These are phyloP conservation scores for Globisporangium nodosum DNA, from an alignment of 352 stramenopile species.

Conservation along the genomic window DNA sequence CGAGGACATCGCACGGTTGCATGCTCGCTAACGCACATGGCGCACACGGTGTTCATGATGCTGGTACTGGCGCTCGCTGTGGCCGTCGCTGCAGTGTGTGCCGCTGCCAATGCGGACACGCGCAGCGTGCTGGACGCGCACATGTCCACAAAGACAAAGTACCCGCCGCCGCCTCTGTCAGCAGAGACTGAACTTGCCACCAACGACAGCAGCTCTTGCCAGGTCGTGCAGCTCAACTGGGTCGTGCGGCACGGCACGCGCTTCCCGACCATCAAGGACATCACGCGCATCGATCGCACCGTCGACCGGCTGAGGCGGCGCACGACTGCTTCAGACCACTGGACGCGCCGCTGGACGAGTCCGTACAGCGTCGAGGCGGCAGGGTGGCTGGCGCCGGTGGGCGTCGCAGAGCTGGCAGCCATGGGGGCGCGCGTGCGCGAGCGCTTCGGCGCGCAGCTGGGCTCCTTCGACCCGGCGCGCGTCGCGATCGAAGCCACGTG, in stretches of 20 bases:
- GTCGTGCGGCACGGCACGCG: constrained; percentile 75
- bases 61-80: not conserved
- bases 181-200: constrained; percentile 1
- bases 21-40: too few species aligned
- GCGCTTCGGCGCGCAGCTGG: constrained; percentile 28
- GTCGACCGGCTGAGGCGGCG: constrained; percentile 13
- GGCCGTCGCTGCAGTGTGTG: not conserved
- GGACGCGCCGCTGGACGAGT: constrained; percentile 44
- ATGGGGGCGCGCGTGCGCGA: constrained; percentile 49
- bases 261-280: constrained; percentile 77
- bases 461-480: constrained; percentile 24
- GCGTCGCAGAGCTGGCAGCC: constrained; percentile 53
- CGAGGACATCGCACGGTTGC: too few species aligned
- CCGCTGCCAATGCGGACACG: not conserved
- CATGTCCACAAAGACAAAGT: constrained; percentile 83
- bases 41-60: not conserved
- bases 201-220: constrained; percentile 17
- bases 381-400: constrained; percentile 45
- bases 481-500: constrained; percentile 78
- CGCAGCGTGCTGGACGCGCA: constrained; percentile 34
- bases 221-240: constrained; percentile 66
- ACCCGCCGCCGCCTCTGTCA: constrained; percentile 22
- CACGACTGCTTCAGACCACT: constrained; percentile 1
- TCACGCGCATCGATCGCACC: constrained; percentile 48
- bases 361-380: constrained; percentile 40